These are phyloP conservation scores for Trypanosoma platydactyli DNA, from an alignment of 208 protist genomes.

Conservation along the genomic window DNA sequence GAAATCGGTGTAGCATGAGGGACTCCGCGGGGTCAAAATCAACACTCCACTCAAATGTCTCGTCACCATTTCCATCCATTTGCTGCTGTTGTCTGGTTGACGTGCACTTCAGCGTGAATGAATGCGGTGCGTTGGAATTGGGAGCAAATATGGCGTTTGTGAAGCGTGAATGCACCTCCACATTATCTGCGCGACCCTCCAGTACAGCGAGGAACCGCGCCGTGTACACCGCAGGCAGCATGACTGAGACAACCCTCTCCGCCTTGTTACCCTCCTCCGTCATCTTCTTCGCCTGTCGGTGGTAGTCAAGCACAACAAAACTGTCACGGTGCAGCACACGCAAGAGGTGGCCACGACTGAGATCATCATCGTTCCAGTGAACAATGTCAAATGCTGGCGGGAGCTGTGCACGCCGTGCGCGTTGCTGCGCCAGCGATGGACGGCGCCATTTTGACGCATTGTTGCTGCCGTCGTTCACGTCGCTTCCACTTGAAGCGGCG, in stretches of 20 bases:
- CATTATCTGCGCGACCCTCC: conserved; percentile 65
- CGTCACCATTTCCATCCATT: conserved; percentile 48
- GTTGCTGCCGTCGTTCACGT: neutral
- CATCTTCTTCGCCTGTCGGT: conserved; percentile 41
- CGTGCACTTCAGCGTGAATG: conserved; percentile 62
- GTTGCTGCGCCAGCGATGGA: conserved; percentile 30
- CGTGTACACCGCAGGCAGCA: conserved; percentile 80
- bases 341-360: conserved; percentile 61
- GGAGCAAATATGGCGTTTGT: conserved; percentile 73
- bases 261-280: conserved; percentile 39
- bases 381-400: conserved; percentile 85
- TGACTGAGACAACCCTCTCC: conserved; percentile 72
- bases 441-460: conserved; percentile 22
- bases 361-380: conserved; percentile 83
- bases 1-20: conserved; percentile 86
- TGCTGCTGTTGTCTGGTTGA: conserved; percentile 54
- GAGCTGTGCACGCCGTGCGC: conserved; percentile 33
- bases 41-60: conserved; percentile 72
- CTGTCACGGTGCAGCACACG: conserved; percentile 77
- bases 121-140: conserved; percentile 40
- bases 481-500: conserved; percentile 11
- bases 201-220: conserved; percentile 82
- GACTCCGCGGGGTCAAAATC: conserved; percentile 74
- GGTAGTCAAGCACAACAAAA: conserved; percentile 81
- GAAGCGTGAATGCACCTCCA: conserved; percentile 81